phyloP scores from a whole-genome alignment of 352 stramenopile species.

The Phytophthora melonis region DNA sequence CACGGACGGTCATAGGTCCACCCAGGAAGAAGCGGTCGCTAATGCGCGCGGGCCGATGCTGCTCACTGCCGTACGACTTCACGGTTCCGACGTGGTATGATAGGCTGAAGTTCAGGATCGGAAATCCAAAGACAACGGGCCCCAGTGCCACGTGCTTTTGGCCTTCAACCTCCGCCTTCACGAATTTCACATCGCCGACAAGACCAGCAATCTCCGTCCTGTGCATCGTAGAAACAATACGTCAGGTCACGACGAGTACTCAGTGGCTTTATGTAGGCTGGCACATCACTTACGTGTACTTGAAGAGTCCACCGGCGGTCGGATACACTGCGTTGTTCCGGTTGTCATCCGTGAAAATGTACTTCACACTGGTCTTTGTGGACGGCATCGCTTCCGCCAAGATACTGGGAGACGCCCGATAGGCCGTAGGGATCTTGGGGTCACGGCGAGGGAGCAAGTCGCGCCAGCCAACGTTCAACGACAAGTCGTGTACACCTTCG shows the following conservation, averaged over 20 bases:
- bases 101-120: conserved; percentile 86
- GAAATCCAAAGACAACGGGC: conserved; percentile 68
- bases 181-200: conserved; percentile 90
- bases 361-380: conserved; percentile 93
- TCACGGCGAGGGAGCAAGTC: conserved; percentile 89
- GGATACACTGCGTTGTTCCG: conserved; percentile 91
- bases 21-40: conserved; percentile 94
- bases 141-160: conserved; percentile 86
- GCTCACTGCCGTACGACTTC: conserved; percentile 82
- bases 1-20: conserved; percentile 88
- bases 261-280: not conserved
- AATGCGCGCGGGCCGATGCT: conserved; percentile 84
- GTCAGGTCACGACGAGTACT: conserved; percentile 8
- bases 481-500: conserved; percentile 85
- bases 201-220: conserved; percentile 90
- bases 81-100: conserved; percentile 80
- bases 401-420: conserved; percentile 91
- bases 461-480: conserved; percentile 86
- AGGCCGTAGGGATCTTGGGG: conserved; percentile 87
- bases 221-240: conserved; percentile 1
- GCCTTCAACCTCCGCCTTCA: conserved; percentile 86
- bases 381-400: conserved; percentile 91
- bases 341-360: conserved; percentile 92
- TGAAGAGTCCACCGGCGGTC: conserved; percentile 89
- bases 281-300: conserved; percentile 69